Evolutionary conservation across 257 asterid genomes (phyloP), one percentile per base, ranked within the genome.

Genomic region (Petunia axillaris): DNA sequence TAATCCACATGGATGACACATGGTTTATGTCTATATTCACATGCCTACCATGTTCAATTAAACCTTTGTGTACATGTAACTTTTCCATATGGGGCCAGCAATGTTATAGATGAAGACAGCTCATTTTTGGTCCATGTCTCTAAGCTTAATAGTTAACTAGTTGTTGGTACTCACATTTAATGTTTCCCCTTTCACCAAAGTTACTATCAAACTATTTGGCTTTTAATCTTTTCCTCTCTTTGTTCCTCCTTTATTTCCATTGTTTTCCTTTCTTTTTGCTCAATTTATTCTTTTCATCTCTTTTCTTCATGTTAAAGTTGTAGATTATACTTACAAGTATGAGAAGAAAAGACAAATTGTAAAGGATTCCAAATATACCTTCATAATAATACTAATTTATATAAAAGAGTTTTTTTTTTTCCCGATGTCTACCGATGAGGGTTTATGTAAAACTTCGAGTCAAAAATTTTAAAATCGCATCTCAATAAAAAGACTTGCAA

Each of bases 11-110:
- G 83, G 83, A 81, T 73, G 80, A 73, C 83, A 81, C 83, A 81
- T 81, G 83, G 70, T 73, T 81, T 80, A 81, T 89, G 92, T 89
- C 91, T 82, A 86, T 78, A 79, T 84, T 90, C 90, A 90, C 94
- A 90, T 90, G 94, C 89, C 86, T 58, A 83, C 90, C 94, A 90
- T 89, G 94, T 91, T 88, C 92, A 85, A 82, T 88, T 88, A 87
- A 86, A 84, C 90, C 87, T 88, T 88, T 83, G 87, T 85, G 90
- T 86, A 65, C 58, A 84, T 87, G 86, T 87, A 87, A 90, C 93
- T 88, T 90, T 88, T 87, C 52, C 76, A 67, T 73, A 77, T 81
- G 87, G 87, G 80, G 83, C 88, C 82, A 85, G 79, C 55, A 9
- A 50, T 60, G 55, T 79, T 87, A 76, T 16, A 67, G 41, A 79